Base-by-base conservation (phyloP, 805 yeast genomes). In the Cyberlindnera galapagoensis region DNA sequence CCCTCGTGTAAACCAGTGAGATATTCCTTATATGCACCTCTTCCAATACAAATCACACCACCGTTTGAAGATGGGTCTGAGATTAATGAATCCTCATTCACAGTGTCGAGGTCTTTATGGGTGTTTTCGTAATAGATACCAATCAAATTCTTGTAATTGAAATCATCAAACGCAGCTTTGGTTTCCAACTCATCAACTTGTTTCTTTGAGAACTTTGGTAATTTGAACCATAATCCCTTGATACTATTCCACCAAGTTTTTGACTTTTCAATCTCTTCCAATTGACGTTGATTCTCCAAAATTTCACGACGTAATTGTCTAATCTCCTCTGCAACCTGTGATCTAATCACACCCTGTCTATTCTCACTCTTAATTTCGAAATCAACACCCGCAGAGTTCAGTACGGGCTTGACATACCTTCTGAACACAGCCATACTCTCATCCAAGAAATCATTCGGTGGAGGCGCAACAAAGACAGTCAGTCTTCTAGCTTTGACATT, bases 21-120 rank as follows among this genome's bases (percentile, higher is more conserved):
- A 53, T 86, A 92, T 64, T 92, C 99, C 56, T 90, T 90, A 56
- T 74, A 92, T 0, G 97, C 90, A 36, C 98, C 98, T 54, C 99
- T 71, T 5, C 99, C 99, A 17, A 92, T 62, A 53, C 96, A 84
- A 14, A 92, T 70, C 9, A 87, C 80, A 26, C 97, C 98, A 17
- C 97, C 97, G 7, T 78, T 71, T 18, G 65, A 33, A 10, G 53
- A 52, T 3, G 74, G 69, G 20, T 65, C 64, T 3, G 43, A 30
- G 4, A 59, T 65, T 20, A 64, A 56, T 2, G 76, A 64, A 49
- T 76, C 79, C 32, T 76, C 71, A n/a, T 44, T 38, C 23, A 54
- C 51, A 39, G 39, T 33, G 1, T 18, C 9, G 11, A 33, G 35
- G 15, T 21, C 25, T 11, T 28, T 8, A 19, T 32, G 39, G 13